Base-by-base conservation (phyloP, 495 filamentous ascomycete species). In the Bacidia rubella region DNA sequence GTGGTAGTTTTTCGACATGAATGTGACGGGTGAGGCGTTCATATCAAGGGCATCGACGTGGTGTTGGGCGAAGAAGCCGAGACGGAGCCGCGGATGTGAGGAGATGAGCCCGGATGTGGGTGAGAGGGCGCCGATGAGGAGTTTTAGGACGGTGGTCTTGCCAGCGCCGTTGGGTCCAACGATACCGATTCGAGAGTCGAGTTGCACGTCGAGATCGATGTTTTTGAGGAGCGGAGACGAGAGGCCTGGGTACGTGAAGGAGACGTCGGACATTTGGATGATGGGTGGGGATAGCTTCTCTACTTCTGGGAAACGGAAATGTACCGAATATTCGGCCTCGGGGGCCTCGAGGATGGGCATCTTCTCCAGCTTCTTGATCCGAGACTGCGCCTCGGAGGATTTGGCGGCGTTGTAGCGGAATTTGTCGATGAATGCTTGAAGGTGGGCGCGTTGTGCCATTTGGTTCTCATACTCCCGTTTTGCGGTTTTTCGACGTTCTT, bases 331-430 rank as follows among this genome's bases (percentile, higher is more conserved):
- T 66, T 95, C 93, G 49, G 78, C 79, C 68, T 99, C 92, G 2
- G 92, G 92, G 2, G 87, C 70, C 61, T 95, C 85, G 22, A 97
- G 78, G 2, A 94, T 73, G 0, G 93, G 93, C 82, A 99, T 94
- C 58, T 83, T 86, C 67, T 99, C 93, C 24, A 99, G 76, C 65
- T 99, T 99, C 74, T 99, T 99, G 74, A 99, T 97, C 54, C 92
- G 78, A 0, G 89, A 95, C 61, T 99, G 92, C 1, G 92, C 92
- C 72, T 99, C 92, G 15, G 90, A 95, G 0, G 93, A 95, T 64
- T 99, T 99, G 61, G 93, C 92, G 12, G 92, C 92, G 64, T 99
- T 99, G 79, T 99, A 99, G 24, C 92, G 82, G 78, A 99, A 97
- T 69, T 99, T 99, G 75, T 99, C 92, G 68, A 99, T 97, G 70